A percentile compares a stretch with the other conserved stretches of the same genome.
Conservation (phyloP, 2,329 filamentous ascomycete species). For the Sclerotinia borealis region DNA sequence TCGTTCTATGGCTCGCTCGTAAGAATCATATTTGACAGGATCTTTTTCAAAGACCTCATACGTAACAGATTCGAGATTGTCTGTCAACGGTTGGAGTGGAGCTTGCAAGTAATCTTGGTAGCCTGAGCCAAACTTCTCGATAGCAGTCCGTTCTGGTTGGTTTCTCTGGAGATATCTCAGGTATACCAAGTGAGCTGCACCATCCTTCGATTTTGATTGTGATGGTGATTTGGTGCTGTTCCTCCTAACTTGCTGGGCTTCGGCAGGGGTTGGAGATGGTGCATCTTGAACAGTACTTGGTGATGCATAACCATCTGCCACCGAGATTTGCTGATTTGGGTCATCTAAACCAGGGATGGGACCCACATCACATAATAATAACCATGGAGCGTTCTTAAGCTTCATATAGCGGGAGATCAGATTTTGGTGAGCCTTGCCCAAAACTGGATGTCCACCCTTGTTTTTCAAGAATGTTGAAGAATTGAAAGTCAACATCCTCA, state of each 20-base stretch:
- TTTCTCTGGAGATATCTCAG: conserved; percentile 77
- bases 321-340: conserved; percentile 24
- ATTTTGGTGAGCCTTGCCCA: conserved; percentile 55
- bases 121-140: conserved; percentile 65
- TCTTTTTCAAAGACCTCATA: conserved; percentile 99
- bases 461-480: conserved; percentile 53
- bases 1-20: conserved; percentile 75
- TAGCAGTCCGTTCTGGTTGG: conserved; percentile 59
- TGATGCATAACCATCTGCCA: conserved; percentile 32
- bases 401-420: conserved; percentile 59
- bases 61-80: conserved; percentile 94
- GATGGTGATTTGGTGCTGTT: conserved; percentile 35
- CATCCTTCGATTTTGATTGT: conserved; percentile 45
- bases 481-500: conserved; percentile 54
- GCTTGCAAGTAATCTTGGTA: conserved; percentile 96
- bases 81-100: conserved; percentile 86
- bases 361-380: conserved; percentile 57
- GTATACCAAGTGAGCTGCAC: conserved; percentile 68
- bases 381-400: conserved; percentile 55
- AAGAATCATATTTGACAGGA: conserved; percentile 95
- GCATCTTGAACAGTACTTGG: conserved; percentile 39
- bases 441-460: conserved; percentile 53
- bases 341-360: conserved; percentile 38
- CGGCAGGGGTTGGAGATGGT: conserved; percentile 52
- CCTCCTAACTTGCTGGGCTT: conserved; percentile 53